Evolutionary conservation across 192 early-diverging fungal species (phyloP).

Genomic region (Podila horticola): DNA sequence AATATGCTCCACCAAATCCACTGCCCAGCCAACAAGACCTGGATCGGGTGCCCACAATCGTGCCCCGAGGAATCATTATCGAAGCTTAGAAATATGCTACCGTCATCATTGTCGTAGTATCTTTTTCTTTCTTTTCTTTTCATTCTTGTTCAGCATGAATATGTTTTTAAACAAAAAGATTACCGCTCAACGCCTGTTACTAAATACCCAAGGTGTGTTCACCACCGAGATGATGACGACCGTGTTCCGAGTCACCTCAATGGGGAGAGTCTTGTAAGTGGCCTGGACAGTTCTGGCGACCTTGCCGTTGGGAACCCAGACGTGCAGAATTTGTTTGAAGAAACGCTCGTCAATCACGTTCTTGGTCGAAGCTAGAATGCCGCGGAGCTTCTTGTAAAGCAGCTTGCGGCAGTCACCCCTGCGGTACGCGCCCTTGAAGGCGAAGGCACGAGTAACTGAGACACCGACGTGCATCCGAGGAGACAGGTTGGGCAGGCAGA

Average conservation of each 20-base stretch:
- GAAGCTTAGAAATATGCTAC: too few relatives aligned
- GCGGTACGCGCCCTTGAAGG: slow-evolving; percentile 49
- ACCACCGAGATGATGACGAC: slow-evolving; percentile 52
- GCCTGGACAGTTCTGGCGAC: slow-evolving; percentile 50
- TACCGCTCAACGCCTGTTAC: slow-evolving; percentile 13
- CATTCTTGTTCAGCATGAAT: too few relatives aligned
- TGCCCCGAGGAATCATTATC: too few relatives aligned
- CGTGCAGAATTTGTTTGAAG: slow-evolving; percentile 62
- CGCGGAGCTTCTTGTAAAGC: slow-evolving; percentile 54
- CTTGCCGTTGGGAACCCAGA: slow-evolving; percentile 59
- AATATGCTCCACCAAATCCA: too few relatives aligned
- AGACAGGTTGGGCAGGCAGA: slow-evolving; percentile 37
- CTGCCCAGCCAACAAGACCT: too few relatives aligned
- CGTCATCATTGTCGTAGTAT: too few relatives aligned
- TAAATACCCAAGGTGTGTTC: slow-evolving; percentile 53
- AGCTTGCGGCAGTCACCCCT: slow-evolving; percentile 49
- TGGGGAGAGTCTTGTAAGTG: slow-evolving; percentile 34
- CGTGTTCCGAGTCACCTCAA: slow-evolving; percentile 45
- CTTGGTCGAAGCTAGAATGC: slow-evolving; percentile 50
- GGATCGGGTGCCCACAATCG: too few relatives aligned
- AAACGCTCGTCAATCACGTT: slow-evolving; percentile 52
- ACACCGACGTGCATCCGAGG: slow-evolving; percentile 50
- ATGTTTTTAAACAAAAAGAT: too few relatives aligned
- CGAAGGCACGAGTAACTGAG: slow-evolving; percentile 60
- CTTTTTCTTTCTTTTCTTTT: too few relatives aligned